A percentile compares a stretch with the other conserved stretches of the same genome.
These are phyloP conservation scores for Colletotrichum plurivorum DNA, from an alignment of 2,329 filamentous ascomycete species.

Conservation along the genomic window DNA sequence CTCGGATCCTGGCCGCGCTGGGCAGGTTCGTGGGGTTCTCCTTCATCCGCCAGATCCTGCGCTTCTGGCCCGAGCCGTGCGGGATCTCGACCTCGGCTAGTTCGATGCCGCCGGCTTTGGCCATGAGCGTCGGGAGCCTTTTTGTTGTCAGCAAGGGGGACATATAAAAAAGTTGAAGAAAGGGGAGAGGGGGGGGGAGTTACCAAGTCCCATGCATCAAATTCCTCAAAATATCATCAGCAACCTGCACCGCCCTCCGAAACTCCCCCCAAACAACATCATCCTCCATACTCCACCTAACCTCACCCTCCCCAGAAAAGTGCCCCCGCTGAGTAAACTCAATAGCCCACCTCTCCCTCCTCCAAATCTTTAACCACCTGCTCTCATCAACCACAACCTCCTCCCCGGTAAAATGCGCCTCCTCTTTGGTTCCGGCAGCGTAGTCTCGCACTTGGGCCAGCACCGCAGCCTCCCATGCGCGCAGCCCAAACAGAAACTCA, in stretches of 20 bases:
- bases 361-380: constrained; percentile 33
- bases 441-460: constrained; percentile 14
- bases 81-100: neutral
- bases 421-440: neutral
- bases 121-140: neutral
- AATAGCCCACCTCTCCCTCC: constrained; percentile 34
- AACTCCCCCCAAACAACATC: constrained; percentile 38
- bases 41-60: constrained; percentile 15
- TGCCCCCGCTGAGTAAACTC: constrained; percentile 6
- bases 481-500: constrained; percentile 12
- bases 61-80: neutral
- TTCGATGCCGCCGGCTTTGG: neutral
- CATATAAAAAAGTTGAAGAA: constrained; percentile 36
- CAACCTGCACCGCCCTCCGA: constrained; percentile 34
- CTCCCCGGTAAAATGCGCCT: neutral
- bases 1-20: too few relatives aligned
- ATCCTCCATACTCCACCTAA: constrained; percentile 25
- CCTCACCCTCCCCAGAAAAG: neutral
- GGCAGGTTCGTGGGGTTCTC: neutral
- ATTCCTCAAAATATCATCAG: constrained; percentile 31
- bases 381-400: constrained; percentile 19
- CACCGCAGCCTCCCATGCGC: constrained; percentile 35
- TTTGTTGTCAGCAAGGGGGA: too few relatives aligned
- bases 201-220: neutral
- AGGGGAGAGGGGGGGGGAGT: neutral